These are phyloP conservation scores for Hippophae tibetana DNA, from an alignment of 306 rosid species.

Conservation along the genomic window DNA sequence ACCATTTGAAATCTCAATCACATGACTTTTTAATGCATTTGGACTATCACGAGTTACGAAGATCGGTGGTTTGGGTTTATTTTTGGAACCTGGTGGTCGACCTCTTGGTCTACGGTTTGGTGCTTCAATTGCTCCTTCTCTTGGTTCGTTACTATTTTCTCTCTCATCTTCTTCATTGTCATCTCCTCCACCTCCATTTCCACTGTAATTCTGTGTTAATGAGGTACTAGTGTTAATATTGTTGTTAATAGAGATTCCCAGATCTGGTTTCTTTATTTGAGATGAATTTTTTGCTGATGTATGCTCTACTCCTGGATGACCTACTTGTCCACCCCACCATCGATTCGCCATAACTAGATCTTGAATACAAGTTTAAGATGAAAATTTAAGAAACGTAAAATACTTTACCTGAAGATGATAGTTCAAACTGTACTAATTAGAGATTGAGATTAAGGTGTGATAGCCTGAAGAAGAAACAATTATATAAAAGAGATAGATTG, in stretches of 20 bases:
- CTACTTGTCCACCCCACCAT: slow-evolving; percentile 74
- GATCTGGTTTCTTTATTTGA: slow-evolving; percentile 54
- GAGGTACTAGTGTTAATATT: background rate
- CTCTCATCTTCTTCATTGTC: slow-evolving; percentile 39
- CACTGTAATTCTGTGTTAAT: slow-evolving; percentile 12
- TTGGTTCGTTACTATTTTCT: slow-evolving; percentile 66
- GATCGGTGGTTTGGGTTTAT: slow-evolving; percentile 71
- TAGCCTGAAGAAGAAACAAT: no score
- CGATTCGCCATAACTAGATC: slow-evolving; percentile 50
- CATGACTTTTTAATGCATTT: slow-evolving; percentile 72
- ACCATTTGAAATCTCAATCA: slow-evolving; percentile 73
- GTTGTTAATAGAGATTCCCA: slow-evolving; percentile 56
- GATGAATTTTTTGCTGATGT: slow-evolving; percentile 18
- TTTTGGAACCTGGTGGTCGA: slow-evolving; percentile 65
- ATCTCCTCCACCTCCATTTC: background rate
- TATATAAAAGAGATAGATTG: no score
- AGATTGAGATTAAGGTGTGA: no score
- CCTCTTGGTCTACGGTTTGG: slow-evolving; percentile 53
- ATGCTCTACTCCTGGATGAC: slow-evolving; percentile 34
- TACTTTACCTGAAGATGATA: no score
- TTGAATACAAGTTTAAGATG: background rate
- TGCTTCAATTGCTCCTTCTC: slow-evolving; percentile 53
- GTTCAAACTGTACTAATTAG: no score
- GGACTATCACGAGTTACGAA: slow-evolving; percentile 82
- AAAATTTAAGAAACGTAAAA: no score